phyloP scores from a whole-genome alignment of 129 eudicot species.

The Artemisia annua region DNA sequence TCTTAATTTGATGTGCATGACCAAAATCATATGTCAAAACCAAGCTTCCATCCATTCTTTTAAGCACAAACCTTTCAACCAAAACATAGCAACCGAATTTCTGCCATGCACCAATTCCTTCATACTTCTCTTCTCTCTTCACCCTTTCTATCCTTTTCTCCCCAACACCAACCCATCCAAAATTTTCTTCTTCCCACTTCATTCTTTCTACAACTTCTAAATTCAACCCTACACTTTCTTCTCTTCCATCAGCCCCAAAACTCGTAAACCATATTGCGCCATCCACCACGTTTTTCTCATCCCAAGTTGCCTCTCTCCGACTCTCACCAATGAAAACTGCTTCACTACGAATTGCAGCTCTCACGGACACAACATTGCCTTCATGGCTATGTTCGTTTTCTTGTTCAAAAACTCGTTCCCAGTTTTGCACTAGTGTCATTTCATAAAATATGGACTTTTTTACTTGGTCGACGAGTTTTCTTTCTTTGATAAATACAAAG shows the following conservation, averaged over 20 bases:
- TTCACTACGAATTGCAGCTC: slow-evolving; percentile 38
- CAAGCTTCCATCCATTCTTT: slow-evolving; percentile 68
- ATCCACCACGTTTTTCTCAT: slow-evolving; percentile 25
- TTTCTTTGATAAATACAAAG: slow-evolving; percentile 69
- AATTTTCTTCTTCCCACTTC: slow-evolving; percentile 64
- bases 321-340: slow-evolving; percentile 39
- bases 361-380: slow-evolving; percentile 30
- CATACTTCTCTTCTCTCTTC: slow-evolving; percentile 36
- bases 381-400: slow-evolving; percentile 24
- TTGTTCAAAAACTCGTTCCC: slow-evolving; percentile 51
- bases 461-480: slow-evolving; percentile 39
- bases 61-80: slow-evolving; percentile 75
- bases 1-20: slow-evolving; percentile 45
- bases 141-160: slow-evolving; percentile 39
- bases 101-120: slow-evolving; percentile 41
- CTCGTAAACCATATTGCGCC: slow-evolving; percentile 37
- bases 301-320: slow-evolving; percentile 47
- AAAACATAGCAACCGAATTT: slow-evolving; percentile 61
- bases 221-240: slow-evolving; percentile 51
- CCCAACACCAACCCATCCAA: slow-evolving; percentile 59
- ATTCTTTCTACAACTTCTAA: slow-evolving; percentile 43
- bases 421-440: slow-evolving; percentile 46
- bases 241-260: slow-evolving; percentile 9
- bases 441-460: slow-evolving; percentile 54
- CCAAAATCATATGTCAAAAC: slow-evolving; percentile 55